Conservation (phyloP, 2,329 filamentous ascomycete genomes). For the Xylariales sp. region DNA sequence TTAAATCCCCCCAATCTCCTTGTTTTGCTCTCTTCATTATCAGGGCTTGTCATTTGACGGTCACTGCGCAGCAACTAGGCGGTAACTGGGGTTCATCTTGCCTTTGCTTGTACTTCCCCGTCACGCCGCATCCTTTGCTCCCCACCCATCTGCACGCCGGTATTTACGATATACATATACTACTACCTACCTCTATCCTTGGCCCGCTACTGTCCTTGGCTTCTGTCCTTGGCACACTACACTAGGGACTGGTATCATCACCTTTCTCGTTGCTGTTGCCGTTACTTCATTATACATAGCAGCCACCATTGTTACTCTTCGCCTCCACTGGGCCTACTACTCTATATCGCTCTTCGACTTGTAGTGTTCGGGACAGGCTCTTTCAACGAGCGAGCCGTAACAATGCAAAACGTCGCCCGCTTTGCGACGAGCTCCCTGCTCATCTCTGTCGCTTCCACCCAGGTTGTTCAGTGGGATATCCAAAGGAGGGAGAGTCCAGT, state of each 20-base stretch:
- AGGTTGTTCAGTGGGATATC: conserved; percentile 63
- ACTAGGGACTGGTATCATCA: conserved; percentile 7
- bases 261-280: background rate
- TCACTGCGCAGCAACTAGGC: background rate
- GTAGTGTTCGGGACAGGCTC: background rate
- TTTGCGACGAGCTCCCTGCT: conserved; percentile 47
- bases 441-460: conserved; percentile 46
- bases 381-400: conserved; percentile 8
- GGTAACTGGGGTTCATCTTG: background rate
- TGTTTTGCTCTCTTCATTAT: conserved; percentile 3
- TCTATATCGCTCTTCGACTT: conserved; percentile 1
- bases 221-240: conserved; percentile 3
- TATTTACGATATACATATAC: background rate
- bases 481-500: conserved; percentile 50
- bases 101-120: conserved; percentile 4
- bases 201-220: too few species aligned
- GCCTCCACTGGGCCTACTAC: background rate
- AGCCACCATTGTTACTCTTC: background rate
- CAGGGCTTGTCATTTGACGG: background rate
- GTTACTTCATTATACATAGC: background rate
- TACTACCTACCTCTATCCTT: background rate
- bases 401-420: conserved; percentile 44
- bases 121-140: conserved; percentile 12
- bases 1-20: background rate
- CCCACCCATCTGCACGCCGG: conserved; percentile 3